phyloP scores from a whole-genome alignment of 2,329 filamentous ascomycete species.

The Chalara sp. region DNA sequence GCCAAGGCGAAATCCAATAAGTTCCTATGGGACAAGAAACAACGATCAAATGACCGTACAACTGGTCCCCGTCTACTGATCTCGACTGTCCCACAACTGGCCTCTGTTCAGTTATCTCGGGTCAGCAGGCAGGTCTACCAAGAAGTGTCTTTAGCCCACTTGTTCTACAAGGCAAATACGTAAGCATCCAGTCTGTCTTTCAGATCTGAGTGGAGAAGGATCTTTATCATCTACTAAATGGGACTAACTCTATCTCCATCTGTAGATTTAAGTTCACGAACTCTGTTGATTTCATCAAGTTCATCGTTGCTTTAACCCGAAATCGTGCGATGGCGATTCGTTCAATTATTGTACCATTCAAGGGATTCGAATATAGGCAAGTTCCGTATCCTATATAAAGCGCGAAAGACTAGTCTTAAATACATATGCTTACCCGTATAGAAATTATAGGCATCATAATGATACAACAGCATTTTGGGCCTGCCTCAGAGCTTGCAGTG shows the following conservation, averaged over 20 bases:
- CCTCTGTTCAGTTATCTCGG: constrained; percentile 6
- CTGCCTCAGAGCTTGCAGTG: neutral
- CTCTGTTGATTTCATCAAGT: neutral
- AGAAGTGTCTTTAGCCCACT: constrained; percentile 8
- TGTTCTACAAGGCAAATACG: constrained; percentile 13
- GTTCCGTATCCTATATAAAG: no score
- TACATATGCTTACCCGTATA: neutral
- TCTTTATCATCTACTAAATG: neutral
- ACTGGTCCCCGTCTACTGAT: neutral
- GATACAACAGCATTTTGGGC: neutral
- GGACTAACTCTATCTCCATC: neutral
- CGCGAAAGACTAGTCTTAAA: neutral
- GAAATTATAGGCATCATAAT: neutral
- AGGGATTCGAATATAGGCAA: no score
- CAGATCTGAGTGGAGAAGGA: no score
- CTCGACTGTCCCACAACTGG: constrained; percentile 1
- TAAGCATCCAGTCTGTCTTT: neutral
- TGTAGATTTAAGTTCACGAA: constrained; percentile 4
- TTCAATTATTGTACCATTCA: neutral
- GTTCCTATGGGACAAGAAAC: neutral
- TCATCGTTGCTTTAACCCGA: constrained; percentile 13
- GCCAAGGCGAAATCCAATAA: neutral
- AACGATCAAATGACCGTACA: no score
- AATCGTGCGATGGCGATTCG: constrained; percentile 5
- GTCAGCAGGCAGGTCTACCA: constrained; percentile 11